Base-by-base conservation (phyloP, 495 filamentous ascomycete genomes). In the Annulohypoxylon moriforme region DNA sequence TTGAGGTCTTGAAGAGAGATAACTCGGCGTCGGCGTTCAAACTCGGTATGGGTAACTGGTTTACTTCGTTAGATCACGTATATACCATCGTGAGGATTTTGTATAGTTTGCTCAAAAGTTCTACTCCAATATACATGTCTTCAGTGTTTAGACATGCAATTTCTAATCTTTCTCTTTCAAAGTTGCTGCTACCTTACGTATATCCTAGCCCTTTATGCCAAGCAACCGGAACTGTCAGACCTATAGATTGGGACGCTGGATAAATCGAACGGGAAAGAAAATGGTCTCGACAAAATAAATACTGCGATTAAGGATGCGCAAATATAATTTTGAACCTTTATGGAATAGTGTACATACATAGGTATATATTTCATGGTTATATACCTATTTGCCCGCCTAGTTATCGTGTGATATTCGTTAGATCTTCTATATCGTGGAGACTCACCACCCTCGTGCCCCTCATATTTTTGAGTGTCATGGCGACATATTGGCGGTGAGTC, bases 11-110 rank as follows among this genome's bases (percentile, higher is more conserved):
- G 31, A 61, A 60, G 53, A 64, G 24, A 40, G 44, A 29, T 36
- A 55, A 16, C 3, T 53, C 18, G 59, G 63, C 52, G 59, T 47
- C 25, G 69, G 69, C 69, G 64, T 72, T 72, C 10, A 22, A 38
- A 53, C 22, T 63, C 27, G 18, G 58, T 14, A 61, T 58, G 27
- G 47, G 50, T 24, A 16, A 11, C 1, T 59, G 31, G 18, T 64
- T 64, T 33, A 10, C 44, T 49, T 72, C 44, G 27, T 63, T 57
- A 40, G 58, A 57, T 62, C 34, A 46, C 49, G 52, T 72, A 67
- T 72, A 72, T 72, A 67, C 49, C 50, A 47, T 8, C 42, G 10
- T 44, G 13, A 46, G 42, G 60, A 67, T 38, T 42, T 31, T 67
- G 58, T 63, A 64, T 56, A 59, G 25, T 61, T 47, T 58, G 57